Evolutionary conservation across 441 rosid genomes (phyloP), one percentile per base, ranked within the genome.

Genomic region (Monsonia emarginata): DNA sequence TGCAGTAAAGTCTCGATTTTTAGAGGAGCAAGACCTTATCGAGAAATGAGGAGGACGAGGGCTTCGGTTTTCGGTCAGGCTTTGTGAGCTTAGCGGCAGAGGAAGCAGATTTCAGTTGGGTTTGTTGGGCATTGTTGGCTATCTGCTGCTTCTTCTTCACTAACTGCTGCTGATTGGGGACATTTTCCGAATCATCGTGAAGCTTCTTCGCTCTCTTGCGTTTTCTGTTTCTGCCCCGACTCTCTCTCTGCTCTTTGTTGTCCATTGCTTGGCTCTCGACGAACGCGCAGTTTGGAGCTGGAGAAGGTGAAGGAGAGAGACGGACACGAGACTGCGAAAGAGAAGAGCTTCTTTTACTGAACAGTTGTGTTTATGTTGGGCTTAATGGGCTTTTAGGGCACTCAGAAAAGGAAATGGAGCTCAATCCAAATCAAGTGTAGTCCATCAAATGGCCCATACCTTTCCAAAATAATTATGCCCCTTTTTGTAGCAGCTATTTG

Each of bases 1-100:
- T 14, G 0, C 27, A 60, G 56, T 28, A 32, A 3, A 16, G 8
- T 14, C 19, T 2, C 1, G 3, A 38, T 0, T 52, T 11, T 56
- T 14, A 9, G 1, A 42, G 16, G 8, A 10, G 65, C 9, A 40
- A 16, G 38, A 80, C 97, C 90, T 78, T 76, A 54, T 89, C 96
- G 50, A 91, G 95, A 71, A 87, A 88, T 72, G 71, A 75, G 16
- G 85, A 71, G 28, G 89, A 27, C 66, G 24, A 16, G 56, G 56
- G 5, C n/a, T 48, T 48, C 0, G 56, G 18, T 16, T 4, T 19
- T 48, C 18, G 16, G 24, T 18, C 24, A 0, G 56, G 5, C 5
- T 81, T 83, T 1, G 84, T 58, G 7, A 67, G 74, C 70, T 81
- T 84, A 1, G 84, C 66, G 36, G 82, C 60, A 71, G 82, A 54